These are phyloP conservation scores for Candida silvicultrix DNA, from an alignment of 805 yeast species.

Conservation along the genomic window DNA sequence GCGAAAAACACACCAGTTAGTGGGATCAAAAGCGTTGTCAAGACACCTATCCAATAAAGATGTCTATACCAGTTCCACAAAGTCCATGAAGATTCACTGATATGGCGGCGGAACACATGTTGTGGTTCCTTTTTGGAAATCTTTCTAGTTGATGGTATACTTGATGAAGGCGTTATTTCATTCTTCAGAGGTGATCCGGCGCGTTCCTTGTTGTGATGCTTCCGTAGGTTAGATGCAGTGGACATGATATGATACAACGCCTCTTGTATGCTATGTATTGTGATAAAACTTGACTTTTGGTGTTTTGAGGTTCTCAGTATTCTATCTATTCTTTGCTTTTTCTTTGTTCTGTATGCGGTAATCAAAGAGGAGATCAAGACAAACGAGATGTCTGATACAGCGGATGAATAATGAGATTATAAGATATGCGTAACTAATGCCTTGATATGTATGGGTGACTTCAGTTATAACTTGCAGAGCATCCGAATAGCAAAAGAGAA, in stretches of 20 bases:
- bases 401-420: background rate
- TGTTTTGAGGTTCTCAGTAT: too few relatives aligned
- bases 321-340: too few relatives aligned
- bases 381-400: too few relatives aligned
- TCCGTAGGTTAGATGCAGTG: background rate
- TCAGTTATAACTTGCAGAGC: too few relatives aligned
- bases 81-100: conserved; percentile 45
- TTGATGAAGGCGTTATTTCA: background rate
- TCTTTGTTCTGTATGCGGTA: background rate
- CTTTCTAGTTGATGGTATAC: background rate
- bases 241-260: background rate
- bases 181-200: background rate
- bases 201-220: background rate
- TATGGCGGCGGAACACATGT: conserved; percentile 10
- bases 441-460: too few relatives aligned
- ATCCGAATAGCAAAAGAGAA: too few relatives aligned
- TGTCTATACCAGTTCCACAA: conserved; percentile 63
- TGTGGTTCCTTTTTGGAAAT: background rate
- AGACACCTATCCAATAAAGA: conserved; percentile 68
- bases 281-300: too few relatives aligned
- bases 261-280: too few relatives aligned
- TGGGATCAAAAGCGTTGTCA: conserved; percentile 53
- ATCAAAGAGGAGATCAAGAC: background rate
- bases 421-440: too few relatives aligned
- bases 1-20: conserved; percentile 37